These are phyloP conservation scores for Dactylellina drechsleri DNA, from an alignment of 2,329 filamentous ascomycete genomes.

Conservation along the genomic window DNA sequence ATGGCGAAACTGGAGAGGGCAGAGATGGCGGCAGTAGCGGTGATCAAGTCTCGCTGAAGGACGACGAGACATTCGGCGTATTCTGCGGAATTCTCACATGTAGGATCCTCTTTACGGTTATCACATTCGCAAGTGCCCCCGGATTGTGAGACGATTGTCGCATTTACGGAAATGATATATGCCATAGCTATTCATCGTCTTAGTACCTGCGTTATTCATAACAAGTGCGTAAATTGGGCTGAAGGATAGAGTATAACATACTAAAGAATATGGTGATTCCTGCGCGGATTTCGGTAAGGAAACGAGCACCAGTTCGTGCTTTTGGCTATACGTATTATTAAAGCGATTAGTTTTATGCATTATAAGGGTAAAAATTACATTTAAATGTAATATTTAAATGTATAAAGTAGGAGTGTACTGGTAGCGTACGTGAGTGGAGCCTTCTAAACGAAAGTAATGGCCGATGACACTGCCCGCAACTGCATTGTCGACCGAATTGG, in stretches of 20 bases:
- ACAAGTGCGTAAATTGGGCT: not conserved
- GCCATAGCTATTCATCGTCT: slow-evolving; percentile 70
- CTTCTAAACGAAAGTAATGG: slow-evolving; percentile 80
- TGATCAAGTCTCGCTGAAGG: slow-evolving; percentile 81
- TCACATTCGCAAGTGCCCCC: slow-evolving; percentile 47
- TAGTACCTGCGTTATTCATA: not conserved
- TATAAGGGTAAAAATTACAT: no score
- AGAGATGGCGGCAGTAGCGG: slow-evolving; percentile 83
- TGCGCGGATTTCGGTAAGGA: slow-evolving; percentile 84
- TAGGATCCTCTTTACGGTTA: slow-evolving; percentile 11
- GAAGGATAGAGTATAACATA: slow-evolving; percentile 4
- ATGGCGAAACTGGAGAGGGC: slow-evolving; percentile 83
- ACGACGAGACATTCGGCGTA: slow-evolving; percentile 73
- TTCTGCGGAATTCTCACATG: slow-evolving; percentile 59
- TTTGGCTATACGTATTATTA: slow-evolving; percentile 66
- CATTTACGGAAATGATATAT: slow-evolving; percentile 74
- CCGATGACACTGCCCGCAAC: slow-evolving; percentile 75
- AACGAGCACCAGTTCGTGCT: slow-evolving; percentile 78
- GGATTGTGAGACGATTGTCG: slow-evolving; percentile 41
- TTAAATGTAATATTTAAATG: not conserved
- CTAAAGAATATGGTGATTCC: slow-evolving; percentile 73
- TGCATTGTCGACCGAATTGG: slow-evolving; percentile 67
- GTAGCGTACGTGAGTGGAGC: slow-evolving; percentile 72
- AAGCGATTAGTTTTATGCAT: not conserved
- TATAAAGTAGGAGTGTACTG: not conserved